Evolutionary conservation across 805 yeast species (phyloP).

Genomic region (Suhomyces faveliae): DNA sequence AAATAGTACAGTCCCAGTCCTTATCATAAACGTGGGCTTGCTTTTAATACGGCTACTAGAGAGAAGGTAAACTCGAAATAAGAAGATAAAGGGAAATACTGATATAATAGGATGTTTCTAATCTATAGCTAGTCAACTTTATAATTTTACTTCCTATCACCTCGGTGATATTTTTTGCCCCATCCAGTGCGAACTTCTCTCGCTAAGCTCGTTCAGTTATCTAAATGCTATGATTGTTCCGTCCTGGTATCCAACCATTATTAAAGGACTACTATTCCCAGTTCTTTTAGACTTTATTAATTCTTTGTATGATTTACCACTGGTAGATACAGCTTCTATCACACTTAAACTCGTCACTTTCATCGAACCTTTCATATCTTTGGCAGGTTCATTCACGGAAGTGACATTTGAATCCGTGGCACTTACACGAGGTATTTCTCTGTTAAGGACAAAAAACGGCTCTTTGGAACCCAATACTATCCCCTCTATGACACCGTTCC

Average conservation of each 20-base stretch:
- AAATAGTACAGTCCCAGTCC: too few species aligned
- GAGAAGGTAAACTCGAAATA: too few species aligned
- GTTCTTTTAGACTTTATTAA: conserved; percentile 13
- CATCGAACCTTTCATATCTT: background rate
- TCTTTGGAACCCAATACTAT: conserved; percentile 2
- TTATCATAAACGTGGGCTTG: too few species aligned
- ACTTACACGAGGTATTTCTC: conserved; percentile 7
- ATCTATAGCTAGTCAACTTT: too few species aligned
- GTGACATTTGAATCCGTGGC: background rate
- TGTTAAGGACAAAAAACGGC: background rate
- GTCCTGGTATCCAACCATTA: conserved; percentile 55
- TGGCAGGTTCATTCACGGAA: background rate
- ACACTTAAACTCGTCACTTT: conserved; percentile 9
- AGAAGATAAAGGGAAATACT: too few species aligned
- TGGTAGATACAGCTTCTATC: background rate
- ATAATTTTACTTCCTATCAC: too few species aligned
- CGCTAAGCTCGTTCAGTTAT: too few species aligned
- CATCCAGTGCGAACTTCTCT: too few species aligned
- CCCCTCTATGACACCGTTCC: conserved; percentile 51
- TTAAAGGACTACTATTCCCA: conserved; percentile 17
- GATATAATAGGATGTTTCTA: too few species aligned
- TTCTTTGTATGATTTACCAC: conserved; percentile 10
- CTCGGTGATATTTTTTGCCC: too few species aligned
- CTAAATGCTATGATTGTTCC: conserved; percentile 48
- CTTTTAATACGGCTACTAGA: too few species aligned